Conservation (phyloP, 2,329 filamentous ascomycete species). For the Fusarium circinatum region DNA sequence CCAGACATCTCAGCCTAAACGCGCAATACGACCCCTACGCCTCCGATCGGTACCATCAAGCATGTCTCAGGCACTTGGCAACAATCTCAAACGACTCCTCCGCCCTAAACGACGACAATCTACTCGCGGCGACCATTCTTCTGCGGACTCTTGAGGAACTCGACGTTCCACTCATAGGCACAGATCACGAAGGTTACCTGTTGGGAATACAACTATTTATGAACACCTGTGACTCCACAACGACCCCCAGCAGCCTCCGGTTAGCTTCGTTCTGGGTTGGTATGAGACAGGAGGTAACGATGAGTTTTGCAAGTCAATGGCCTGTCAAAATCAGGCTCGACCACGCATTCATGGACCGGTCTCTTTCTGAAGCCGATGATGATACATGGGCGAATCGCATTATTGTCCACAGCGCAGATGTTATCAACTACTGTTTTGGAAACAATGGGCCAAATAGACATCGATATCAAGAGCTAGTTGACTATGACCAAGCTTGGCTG, state of each 20-base stretch:
- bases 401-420: slow-evolving; percentile 70
- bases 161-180: slow-evolving; percentile 51
- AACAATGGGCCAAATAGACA: slow-evolving; percentile 45
- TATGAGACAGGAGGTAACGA: slow-evolving; percentile 68
- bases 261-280: slow-evolving; percentile 68
- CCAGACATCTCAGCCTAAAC: slow-evolving; percentile 59
- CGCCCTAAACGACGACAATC: slow-evolving; percentile 58
- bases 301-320: slow-evolving; percentile 60
- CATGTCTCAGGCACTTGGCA: slow-evolving; percentile 62
- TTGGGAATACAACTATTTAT: slow-evolving; percentile 60
- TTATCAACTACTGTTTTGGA: slow-evolving; percentile 71
- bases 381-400: slow-evolving; percentile 70
- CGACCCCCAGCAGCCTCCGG: slow-evolving; percentile 48
- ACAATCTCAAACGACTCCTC: slow-evolving; percentile 56
- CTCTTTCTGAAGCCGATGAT: slow-evolving; percentile 59
- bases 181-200: slow-evolving; percentile 59
- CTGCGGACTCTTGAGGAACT: slow-evolving; percentile 68
- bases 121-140: slow-evolving; percentile 67
- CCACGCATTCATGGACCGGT: slow-evolving; percentile 62
- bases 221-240: slow-evolving; percentile 51
- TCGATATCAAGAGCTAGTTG: slow-evolving; percentile 57
- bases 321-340: slow-evolving; percentile 61
- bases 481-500: slow-evolving; percentile 59
- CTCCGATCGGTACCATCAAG: slow-evolving; percentile 63
- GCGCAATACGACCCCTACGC: slow-evolving; percentile 59